Evolutionary conservation across 2,329 filamentous ascomycete species (phyloP).

Genomic region (Colletotrichum aenigma): DNA sequence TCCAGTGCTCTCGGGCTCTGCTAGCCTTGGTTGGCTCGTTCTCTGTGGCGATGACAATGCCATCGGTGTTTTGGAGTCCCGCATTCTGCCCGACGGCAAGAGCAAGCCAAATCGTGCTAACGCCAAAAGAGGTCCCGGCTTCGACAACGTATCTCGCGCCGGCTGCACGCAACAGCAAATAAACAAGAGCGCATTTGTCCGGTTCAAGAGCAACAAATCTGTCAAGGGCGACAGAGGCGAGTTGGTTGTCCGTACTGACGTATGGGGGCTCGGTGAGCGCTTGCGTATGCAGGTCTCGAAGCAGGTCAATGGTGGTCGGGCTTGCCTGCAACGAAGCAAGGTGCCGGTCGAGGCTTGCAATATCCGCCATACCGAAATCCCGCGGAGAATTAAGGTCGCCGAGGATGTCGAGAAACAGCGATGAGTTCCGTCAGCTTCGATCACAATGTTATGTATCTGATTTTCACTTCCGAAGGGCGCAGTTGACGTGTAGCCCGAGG

Average conservation of each 20-base stretch:
- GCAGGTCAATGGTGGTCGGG: constrained; percentile 27
- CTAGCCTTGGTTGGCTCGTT: constrained; percentile 59
- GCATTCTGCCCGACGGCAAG: constrained; percentile 58
- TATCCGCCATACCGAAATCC: not conserved
- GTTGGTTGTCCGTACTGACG: constrained; percentile 28
- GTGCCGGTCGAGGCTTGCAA: constrained; percentile 26
- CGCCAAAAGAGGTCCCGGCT: constrained; percentile 65
- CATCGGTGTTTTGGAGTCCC: constrained; percentile 22
- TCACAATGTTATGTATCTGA: not conserved
- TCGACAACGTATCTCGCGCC: constrained; percentile 59
- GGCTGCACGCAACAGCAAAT: constrained; percentile 53
- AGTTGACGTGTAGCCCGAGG: not conserved
- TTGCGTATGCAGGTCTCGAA: constrained; percentile 32
- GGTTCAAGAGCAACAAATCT: constrained; percentile 64
- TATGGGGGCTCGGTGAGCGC: constrained; percentile 33
- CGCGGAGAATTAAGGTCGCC: not conserved
- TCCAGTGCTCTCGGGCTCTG: constrained; percentile 58
- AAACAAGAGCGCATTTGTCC: constrained; percentile 62
- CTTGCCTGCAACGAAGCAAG: constrained; percentile 32
- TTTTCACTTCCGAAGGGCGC: not conserved
- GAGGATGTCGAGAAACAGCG: not conserved
- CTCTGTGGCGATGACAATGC: constrained; percentile 63
- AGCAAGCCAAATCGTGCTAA: constrained; percentile 67
- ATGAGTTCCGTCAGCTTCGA: not conserved
- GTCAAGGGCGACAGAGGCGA: constrained; percentile 31